Conservation (phyloP, 345 rosid genomes). For the Toxicodendron radicans region DNA sequence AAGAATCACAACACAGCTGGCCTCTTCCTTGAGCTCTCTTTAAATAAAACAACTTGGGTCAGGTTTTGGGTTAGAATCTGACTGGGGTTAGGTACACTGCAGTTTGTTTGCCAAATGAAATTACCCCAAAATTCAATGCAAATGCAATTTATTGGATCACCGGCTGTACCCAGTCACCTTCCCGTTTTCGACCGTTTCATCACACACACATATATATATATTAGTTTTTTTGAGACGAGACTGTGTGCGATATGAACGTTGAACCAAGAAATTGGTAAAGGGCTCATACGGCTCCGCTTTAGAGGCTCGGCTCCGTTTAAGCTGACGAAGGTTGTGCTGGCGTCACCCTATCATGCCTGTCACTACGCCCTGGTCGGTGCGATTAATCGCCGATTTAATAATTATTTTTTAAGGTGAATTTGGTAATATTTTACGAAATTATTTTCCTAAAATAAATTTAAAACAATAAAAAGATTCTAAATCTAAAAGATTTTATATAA, state of each 20-base stretch:
- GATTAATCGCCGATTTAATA: conserved; percentile 28
- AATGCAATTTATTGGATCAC: conserved; percentile 49
- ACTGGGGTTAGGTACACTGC: conserved; percentile 58
- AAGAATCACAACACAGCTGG: conserved; percentile 54
- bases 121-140: conserved; percentile 47
- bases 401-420: no score
- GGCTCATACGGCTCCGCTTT: conserved; percentile 23
- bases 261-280: background rate
- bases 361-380: conserved; percentile 40
- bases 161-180: conserved; percentile 43
- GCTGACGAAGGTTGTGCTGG: conserved; percentile 19
- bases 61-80: conserved; percentile 52
- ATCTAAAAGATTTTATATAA: no score
- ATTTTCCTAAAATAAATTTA: no score
- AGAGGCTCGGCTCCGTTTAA: conserved; percentile 27
- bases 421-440: no score
- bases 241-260: background rate
- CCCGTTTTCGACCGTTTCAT: conserved; percentile 24
- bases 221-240: background rate
- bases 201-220: background rate
- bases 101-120: conserved; percentile 43
- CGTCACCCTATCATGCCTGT: conserved; percentile 30
- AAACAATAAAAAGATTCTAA: no score
- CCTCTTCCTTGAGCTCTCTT: conserved; percentile 38
- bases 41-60: conserved; percentile 63